phyloP scores from a whole-genome alignment of 345 rosid species.

The Populus nigra region DNA sequence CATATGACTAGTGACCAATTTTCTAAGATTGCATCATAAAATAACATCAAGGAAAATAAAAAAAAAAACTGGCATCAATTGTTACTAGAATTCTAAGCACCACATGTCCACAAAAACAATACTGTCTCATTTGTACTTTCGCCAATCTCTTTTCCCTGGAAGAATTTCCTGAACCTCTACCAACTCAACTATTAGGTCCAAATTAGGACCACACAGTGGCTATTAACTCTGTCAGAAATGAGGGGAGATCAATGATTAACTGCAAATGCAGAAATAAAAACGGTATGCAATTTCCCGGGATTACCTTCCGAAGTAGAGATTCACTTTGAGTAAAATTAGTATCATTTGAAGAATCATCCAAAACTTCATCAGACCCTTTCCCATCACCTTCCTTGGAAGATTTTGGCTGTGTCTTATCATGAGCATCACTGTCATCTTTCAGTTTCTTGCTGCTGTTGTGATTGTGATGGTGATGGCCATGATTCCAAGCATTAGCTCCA shows the following conservation, averaged over 20 bases:
- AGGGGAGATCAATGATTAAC: background rate
- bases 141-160: background rate
- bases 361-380: constrained; percentile 35
- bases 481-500: constrained; percentile 55
- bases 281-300: constrained; percentile 8
- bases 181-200: background rate
- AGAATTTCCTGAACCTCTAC: background rate
- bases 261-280: constrained; percentile 1
- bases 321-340: constrained; percentile 21
- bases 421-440: constrained; percentile 45
- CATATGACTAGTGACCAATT: background rate
- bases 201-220: background rate
- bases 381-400: constrained; percentile 35
- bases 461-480: constrained; percentile 65
- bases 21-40: background rate
- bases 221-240: background rate
- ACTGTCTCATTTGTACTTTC: background rate
- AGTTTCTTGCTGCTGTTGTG: constrained; percentile 40
- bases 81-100: background rate
- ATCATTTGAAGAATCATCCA: constrained; percentile 39
- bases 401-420: constrained; percentile 25
- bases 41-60: too few species aligned
- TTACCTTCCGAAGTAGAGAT: constrained; percentile 71
- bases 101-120: background rate
- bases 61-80: background rate